phyloP scores from a whole-genome alignment of 225 moss, liverwort and hornwort species.

The Bryoerythrophyllum caledonicum region DNA sequence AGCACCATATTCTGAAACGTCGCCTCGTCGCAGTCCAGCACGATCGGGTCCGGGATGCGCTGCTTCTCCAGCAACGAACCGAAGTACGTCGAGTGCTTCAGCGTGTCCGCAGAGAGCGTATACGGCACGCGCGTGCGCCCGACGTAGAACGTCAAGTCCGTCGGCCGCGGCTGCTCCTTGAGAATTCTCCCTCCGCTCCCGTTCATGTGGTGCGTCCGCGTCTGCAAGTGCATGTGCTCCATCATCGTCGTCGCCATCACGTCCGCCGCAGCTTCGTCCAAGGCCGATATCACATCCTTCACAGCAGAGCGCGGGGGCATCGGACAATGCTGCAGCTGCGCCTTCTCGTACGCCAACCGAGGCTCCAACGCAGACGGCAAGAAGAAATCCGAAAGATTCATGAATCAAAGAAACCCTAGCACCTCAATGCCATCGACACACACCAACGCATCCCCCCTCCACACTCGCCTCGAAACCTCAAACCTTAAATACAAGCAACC shows the following conservation, averaged over 20 bases:
- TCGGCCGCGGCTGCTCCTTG: constrained; percentile 31
- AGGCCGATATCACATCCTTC: constrained; percentile 35
- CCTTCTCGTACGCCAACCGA: constrained; percentile 27
- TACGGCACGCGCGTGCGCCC: constrained; percentile 50
- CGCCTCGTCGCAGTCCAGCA: constrained; percentile 63
- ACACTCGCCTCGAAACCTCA: background rate
- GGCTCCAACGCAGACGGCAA: constrained; percentile 36
- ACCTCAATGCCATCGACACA: constrained; percentile 37
- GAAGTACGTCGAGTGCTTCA: constrained; percentile 59
- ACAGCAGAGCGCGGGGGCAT: constrained; percentile 57
- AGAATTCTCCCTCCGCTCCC: constrained; percentile 27
- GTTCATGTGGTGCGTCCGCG: constrained; percentile 15
- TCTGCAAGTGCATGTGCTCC: constrained; percentile 39
- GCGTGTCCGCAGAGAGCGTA: constrained; percentile 54
- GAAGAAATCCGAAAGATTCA: constrained; percentile 58
- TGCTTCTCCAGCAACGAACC: constrained; percentile 49
- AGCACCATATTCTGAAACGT: constrained; percentile 63
- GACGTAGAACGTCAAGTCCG: constrained; percentile 57
- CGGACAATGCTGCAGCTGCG: constrained; percentile 1
- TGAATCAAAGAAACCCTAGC: constrained; percentile 28
- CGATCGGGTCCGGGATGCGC: constrained; percentile 49
- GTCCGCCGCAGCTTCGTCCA: constrained; percentile 27
- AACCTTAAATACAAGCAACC: background rate
- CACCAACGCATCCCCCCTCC: no score
- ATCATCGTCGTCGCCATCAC: constrained; percentile 33